Conservation (phyloP, 179 eudicot genomes). For the Corrigiola litoralis region DNA sequence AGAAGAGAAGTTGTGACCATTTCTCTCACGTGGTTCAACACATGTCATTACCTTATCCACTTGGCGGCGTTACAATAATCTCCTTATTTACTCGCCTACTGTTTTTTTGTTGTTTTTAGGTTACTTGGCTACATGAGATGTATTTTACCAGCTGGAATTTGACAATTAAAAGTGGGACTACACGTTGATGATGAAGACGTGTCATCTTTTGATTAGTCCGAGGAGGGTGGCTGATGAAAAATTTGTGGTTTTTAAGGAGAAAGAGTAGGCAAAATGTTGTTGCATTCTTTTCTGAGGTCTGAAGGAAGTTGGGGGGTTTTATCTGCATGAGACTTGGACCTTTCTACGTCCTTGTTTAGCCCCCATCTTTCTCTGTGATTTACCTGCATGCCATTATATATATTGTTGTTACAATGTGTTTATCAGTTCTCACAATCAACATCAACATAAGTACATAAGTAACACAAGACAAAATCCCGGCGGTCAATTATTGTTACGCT, state of each 20-base stretch:
- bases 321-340: not conserved
- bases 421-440: too few species aligned
- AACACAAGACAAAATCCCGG: too few species aligned
- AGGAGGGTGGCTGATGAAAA: not conserved
- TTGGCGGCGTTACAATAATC: not conserved
- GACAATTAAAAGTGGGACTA: conserved; percentile 6
- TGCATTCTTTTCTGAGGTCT: not conserved
- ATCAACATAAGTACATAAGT: too few species aligned
- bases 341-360: not conserved
- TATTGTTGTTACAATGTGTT: too few species aligned
- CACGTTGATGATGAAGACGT: not conserved
- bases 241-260: not conserved
- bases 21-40: not conserved
- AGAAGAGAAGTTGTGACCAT: not conserved
- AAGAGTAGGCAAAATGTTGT: not conserved
- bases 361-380: not conserved
- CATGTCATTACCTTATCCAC: not conserved
- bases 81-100: too few species aligned
- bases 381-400: conserved; percentile 3
- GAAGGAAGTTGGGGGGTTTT: not conserved
- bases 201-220: not conserved
- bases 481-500: too few species aligned
- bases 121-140: not conserved
- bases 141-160: not conserved
- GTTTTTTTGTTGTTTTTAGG: too few species aligned